Percentiles rank a stretch among this genome's conserved stretches.
Conservation (phyloP, 129 eudicot species). For the Mikania micrantha region DNA sequence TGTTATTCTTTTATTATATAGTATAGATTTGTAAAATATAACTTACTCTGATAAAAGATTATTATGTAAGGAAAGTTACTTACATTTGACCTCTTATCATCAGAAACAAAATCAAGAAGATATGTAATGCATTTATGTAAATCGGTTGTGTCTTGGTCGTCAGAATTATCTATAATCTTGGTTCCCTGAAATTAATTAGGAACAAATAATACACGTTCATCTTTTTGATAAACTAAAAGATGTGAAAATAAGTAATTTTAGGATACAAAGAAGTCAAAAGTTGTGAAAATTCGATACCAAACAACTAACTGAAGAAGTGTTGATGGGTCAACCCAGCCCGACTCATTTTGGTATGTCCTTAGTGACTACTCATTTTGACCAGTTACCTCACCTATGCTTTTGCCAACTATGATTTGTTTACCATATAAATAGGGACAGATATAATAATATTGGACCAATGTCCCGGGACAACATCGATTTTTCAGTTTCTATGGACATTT, state of each 20-base stretch:
- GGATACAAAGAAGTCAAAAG: background rate
- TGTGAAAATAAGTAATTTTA: background rate
- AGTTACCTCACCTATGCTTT: background rate
- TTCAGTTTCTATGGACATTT: too few relatives aligned
- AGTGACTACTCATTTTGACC: background rate
- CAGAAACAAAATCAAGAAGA: conserved; percentile 36
- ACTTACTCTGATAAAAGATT: conserved; percentile 1
- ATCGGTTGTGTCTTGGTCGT: conserved; percentile 96
- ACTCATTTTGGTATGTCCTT: background rate
- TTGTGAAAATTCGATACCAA: too few relatives aligned
- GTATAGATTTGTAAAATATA: too few relatives aligned
- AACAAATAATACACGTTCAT: background rate
- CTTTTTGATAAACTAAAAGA: background rate
- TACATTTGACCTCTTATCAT: conserved; percentile 50
- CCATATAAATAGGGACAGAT: too few relatives aligned
- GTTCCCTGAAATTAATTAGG: conserved; percentile 57
- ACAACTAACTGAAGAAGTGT: background rate
- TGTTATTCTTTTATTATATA: too few relatives aligned
- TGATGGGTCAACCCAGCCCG: background rate
- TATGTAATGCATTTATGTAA: conserved; percentile 73
- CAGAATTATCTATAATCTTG: conserved; percentile 61
- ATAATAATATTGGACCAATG: too few relatives aligned
- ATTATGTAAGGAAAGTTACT: background rate
- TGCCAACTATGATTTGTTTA: background rate
- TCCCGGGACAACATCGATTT: too few relatives aligned